A percentile compares a stretch with the other conserved stretches of the same genome.
Evolutionary conservation across 352 stramenopile genomes (phyloP).

Genomic region (Phytophthora pseudosyringae): DNA sequence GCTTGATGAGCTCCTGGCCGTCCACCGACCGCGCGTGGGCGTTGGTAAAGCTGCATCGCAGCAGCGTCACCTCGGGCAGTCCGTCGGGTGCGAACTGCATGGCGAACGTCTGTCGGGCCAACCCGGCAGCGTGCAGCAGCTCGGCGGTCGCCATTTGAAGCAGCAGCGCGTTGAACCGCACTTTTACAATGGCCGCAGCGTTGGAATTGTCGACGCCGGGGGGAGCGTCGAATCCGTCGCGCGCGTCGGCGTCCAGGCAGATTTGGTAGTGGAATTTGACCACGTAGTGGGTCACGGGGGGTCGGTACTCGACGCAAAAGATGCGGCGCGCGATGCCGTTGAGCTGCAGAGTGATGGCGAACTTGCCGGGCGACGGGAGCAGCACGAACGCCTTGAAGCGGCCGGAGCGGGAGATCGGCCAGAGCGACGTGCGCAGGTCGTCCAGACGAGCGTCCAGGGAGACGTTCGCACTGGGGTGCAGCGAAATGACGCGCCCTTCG

Average conservation of each 20-base stretch:
- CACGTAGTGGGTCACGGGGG: conserved; percentile 36
- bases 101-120: conserved; percentile 57
- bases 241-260: conserved; percentile 38
- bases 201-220: conserved; percentile 60
- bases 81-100: conserved; percentile 62
- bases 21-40: conserved; percentile 48
- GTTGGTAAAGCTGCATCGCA: conserved; percentile 66
- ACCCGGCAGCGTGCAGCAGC: conserved; percentile 49
- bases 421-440: conserved; percentile 37
- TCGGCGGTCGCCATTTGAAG: conserved; percentile 65
- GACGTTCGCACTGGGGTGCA: conserved; percentile 5
- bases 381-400: conserved; percentile 72
- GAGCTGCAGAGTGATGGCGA: conserved; percentile 38
- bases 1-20: conserved; percentile 64
- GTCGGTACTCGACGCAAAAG: conserved; percentile 50
- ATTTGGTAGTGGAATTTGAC: conserved; percentile 81
- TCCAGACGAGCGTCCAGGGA: conserved; percentile 57
- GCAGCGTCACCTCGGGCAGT: conserved; percentile 55
- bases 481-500: conserved; percentile 40
- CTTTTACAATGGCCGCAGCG: conserved; percentile 49
- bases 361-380: conserved; percentile 54
- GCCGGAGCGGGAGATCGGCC: conserved; percentile 54
- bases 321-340: conserved; percentile 15
- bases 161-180: conserved; percentile 65
- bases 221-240: conserved; percentile 66